Conservation (phyloP, 768 basidiomycete genomes). For the Krasilnikovozyma curviuscula region DNA sequence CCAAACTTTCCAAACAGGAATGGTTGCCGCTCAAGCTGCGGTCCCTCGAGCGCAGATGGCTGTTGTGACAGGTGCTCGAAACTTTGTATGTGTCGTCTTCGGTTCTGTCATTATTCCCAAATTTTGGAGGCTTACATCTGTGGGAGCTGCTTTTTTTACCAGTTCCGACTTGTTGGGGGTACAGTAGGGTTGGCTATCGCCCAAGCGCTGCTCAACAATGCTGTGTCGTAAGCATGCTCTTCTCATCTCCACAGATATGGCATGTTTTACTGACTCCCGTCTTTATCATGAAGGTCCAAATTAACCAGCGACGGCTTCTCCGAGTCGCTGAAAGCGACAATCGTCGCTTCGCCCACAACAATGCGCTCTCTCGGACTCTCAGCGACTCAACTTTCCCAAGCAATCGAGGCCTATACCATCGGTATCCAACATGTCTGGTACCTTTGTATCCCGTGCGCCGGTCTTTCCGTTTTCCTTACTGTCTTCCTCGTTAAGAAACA, state of each 20-base stretch:
- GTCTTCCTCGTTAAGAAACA: slow-evolving; percentile 44
- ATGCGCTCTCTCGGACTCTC: slow-evolving; percentile 27
- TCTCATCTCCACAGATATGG: slow-evolving; percentile 19
- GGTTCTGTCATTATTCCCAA: too few relatives aligned
- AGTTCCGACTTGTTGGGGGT: slow-evolving; percentile 48
- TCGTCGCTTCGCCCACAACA: slow-evolving; percentile 16
- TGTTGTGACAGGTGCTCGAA: slow-evolving; percentile 31
- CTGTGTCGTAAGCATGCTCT: slow-evolving; percentile 23
- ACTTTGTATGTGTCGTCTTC: too few relatives aligned
- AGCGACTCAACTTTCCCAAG: slow-evolving; percentile 25
- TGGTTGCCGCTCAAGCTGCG: slow-evolving; percentile 52
- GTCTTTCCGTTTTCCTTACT: slow-evolving; percentile 37
- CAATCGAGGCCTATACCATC: slow-evolving; percentile 37
- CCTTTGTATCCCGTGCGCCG: slow-evolving; percentile 39
- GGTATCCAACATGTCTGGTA: slow-evolving; percentile 46
- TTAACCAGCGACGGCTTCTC: too few relatives aligned
- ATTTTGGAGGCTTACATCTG: too few relatives aligned
- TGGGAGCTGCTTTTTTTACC: too few relatives aligned
- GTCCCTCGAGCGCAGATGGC: slow-evolving; percentile 55
- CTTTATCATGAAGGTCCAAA: not conserved
- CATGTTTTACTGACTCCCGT: slow-evolving; percentile 32
- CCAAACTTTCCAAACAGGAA: slow-evolving; percentile 45
- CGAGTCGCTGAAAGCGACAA: not conserved
- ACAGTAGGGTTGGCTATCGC: slow-evolving; percentile 46
- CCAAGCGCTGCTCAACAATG: slow-evolving; percentile 37